phyloP scores from a whole-genome alignment of 75 land plant genomes.

The Pseudotsuga menziesii region DNA sequence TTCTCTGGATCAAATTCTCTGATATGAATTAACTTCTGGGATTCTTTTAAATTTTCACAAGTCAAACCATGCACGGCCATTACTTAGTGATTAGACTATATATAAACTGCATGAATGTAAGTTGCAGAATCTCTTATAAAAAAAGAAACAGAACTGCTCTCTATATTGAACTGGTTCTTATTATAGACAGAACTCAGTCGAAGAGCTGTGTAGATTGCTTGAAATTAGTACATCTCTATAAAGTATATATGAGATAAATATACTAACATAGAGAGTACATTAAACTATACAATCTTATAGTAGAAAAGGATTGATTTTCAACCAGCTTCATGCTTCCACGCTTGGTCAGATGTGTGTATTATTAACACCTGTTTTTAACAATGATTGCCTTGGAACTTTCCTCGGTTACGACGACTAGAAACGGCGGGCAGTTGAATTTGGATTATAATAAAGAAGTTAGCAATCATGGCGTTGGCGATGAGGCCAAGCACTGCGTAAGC shows the following conservation, averaged over 20 bases:
- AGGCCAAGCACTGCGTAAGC: background rate
- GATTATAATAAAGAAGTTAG: too few species aligned
- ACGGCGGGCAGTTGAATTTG: background rate
- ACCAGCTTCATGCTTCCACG: background rate
- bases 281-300: background rate
- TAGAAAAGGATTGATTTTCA: background rate
- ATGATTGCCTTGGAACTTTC: background rate
- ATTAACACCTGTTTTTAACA: background rate
- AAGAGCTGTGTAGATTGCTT: background rate
- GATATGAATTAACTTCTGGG: background rate
- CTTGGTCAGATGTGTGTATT: background rate
- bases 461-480: background rate
- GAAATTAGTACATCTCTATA: background rate
- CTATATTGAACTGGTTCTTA: background rate
- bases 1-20: conserved; percentile 28
- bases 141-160: background rate
- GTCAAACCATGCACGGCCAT: background rate
- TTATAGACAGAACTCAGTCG: background rate
- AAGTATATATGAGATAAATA: background rate
- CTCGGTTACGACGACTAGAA: background rate
- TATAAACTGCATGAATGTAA: background rate
- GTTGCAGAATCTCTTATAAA: background rate
- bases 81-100: background rate
- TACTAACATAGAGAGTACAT: background rate
- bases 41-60: background rate